Evolutionary conservation across 345 rosid genomes (phyloP).

Genomic region (Noccaea caerulescens): DNA sequence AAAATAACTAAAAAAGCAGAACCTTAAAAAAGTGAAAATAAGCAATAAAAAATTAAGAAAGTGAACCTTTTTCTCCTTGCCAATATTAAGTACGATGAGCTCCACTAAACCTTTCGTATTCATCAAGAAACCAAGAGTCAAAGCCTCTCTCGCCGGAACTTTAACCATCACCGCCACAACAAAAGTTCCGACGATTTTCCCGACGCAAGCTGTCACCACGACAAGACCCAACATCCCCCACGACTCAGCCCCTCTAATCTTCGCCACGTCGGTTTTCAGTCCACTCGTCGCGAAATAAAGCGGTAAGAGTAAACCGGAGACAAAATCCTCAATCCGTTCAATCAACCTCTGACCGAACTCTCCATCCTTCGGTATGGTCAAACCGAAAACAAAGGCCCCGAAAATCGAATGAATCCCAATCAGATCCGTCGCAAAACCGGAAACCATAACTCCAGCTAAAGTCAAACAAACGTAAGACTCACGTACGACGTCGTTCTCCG

Average conservation of each 20-base stretch:
- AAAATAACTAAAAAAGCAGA: not conserved
- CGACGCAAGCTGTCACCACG: constrained; percentile 69
- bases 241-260: constrained; percentile 58
- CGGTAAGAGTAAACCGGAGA: constrained; percentile 77
- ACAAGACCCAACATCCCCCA: constrained; percentile 80
- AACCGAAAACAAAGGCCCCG: constrained; percentile 81
- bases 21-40: constrained; percentile 11
- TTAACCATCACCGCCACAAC: constrained; percentile 63
- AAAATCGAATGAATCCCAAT: constrained; percentile 89
- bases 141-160: constrained; percentile 76
- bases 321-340: constrained; percentile 84
- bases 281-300: constrained; percentile 95
- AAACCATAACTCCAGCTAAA: constrained; percentile 71
- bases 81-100: constrained; percentile 91
- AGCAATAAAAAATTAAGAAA: not conserved
- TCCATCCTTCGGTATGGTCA: constrained; percentile 84
- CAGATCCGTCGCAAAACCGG: constrained; percentile 69
- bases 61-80: constrained; percentile 80
- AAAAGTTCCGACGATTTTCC: constrained; percentile 80
- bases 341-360: constrained; percentile 72
- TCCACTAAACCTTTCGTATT: constrained; percentile 93
- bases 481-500: constrained; percentile 53
- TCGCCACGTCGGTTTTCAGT: constrained; percentile 70
- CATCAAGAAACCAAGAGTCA: constrained; percentile 80
- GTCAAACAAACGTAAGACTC: constrained; percentile 79